These are phyloP conservation scores for Ganoderma sp. DNA, from an alignment of 1,284 basidiomycete species.

Conservation along the genomic window DNA sequence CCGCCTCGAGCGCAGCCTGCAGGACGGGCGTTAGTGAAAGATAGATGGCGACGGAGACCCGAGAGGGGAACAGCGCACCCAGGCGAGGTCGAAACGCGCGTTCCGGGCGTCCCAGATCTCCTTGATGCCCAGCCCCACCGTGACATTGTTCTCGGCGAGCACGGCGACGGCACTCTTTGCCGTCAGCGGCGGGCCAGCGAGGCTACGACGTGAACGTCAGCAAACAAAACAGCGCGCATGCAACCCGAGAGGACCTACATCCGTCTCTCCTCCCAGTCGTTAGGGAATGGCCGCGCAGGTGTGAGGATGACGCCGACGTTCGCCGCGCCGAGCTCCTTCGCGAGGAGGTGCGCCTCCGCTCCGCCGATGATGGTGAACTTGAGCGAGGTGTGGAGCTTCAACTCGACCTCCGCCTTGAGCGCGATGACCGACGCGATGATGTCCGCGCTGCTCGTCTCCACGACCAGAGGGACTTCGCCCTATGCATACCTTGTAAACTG, in stretches of 20 bases:
- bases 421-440: no score
- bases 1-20: constrained; percentile 32
- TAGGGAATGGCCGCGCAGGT: constrained; percentile 63
- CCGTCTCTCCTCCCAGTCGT: constrained; percentile 71
- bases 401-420: constrained; percentile 59
- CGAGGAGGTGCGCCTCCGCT: constrained; percentile 74
- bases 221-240: neutral
- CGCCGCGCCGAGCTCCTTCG: constrained; percentile 70
- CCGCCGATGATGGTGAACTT: constrained; percentile 75
- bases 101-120: constrained; percentile 70
- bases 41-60: no score
- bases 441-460: no score
- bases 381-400: constrained; percentile 48
- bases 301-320: constrained; percentile 77
- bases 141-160: constrained; percentile 67
- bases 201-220: constrained; percentile 42
- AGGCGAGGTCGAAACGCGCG: constrained; percentile 72
- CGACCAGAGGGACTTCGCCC: constrained; percentile 53
- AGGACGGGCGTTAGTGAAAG: neutral
- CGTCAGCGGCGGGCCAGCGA: constrained; percentile 75
- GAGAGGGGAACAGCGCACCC: constrained; percentile 50
- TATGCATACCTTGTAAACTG: constrained; percentile 13
- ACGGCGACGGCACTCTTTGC: constrained; percentile 58
- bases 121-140: constrained; percentile 68
- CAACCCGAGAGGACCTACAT: constrained; percentile 48